Evolutionary conservation across 2,329 filamentous ascomycete genomes (phyloP).

Genomic region (Stylonectria norvegica): DNA sequence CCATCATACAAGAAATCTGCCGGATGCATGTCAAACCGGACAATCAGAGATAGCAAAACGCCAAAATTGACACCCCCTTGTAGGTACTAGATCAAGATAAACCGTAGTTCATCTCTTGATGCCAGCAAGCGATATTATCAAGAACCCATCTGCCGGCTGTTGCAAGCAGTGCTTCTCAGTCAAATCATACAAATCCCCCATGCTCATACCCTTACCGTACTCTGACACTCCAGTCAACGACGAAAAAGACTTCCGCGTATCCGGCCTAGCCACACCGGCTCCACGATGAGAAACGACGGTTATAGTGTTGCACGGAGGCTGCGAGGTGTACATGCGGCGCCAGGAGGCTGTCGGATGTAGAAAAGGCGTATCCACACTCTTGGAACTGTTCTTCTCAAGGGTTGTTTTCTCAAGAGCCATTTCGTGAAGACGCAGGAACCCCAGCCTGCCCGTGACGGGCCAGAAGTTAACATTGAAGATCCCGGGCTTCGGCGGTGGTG

Average conservation of each 20-base stretch:
- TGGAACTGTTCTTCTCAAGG: neutral
- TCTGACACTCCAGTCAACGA: neutral
- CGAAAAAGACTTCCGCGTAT: neutral
- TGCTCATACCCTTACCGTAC: neutral
- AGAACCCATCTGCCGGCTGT: neutral
- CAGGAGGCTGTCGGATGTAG: neutral
- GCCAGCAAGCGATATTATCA: neutral
- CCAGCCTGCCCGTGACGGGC: neutral
- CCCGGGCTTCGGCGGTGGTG: neutral
- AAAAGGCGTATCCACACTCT: neutral
- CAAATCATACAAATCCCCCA: neutral
- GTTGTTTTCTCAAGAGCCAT: neutral
- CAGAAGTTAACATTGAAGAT: constrained; percentile 1
- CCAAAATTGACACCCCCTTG: too few species aligned
- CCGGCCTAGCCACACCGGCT: neutral
- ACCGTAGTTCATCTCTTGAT: neutral
- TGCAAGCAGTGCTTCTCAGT: neutral
- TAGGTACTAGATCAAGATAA: neutral
- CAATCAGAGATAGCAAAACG: too few species aligned
- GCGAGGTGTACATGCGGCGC: neutral
- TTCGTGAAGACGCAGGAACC: neutral
- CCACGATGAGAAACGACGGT: neutral
- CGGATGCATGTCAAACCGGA: too few species aligned
- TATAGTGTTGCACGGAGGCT: neutral
- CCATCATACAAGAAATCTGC: too few species aligned